A percentile compares a stretch with the other conserved stretches of the same genome.
Evolutionary conservation across 306 rosid genomes (phyloP).

Genomic region (Acmispon strigosus): DNA sequence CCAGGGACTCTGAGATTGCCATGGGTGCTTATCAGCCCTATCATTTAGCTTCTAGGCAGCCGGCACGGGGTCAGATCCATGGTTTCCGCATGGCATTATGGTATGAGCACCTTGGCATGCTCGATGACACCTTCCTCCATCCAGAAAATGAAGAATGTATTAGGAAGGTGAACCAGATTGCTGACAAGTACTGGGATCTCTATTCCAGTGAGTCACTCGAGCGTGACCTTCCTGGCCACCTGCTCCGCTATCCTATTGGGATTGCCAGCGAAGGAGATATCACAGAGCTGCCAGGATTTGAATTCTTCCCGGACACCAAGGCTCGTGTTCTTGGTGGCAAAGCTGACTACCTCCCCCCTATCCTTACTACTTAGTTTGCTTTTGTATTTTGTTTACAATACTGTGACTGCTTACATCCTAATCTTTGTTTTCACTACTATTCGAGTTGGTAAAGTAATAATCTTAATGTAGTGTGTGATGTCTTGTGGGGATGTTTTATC

Average conservation of each 20-base stretch:
- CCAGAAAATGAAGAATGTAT: conserved; percentile 55
- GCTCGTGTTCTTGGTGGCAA: conserved; percentile 60
- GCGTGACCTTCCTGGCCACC: conserved; percentile 68
- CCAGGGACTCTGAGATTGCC: conserved; percentile 68
- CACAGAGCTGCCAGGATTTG: conserved; percentile 53
- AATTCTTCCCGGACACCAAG: conserved; percentile 64
- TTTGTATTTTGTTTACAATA: not conserved
- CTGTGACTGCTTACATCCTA: conserved; percentile 1
- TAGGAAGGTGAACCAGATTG: conserved; percentile 50
- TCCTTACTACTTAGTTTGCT: conserved; percentile 57
- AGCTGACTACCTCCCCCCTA: conserved; percentile 65
- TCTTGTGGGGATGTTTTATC: not conserved
- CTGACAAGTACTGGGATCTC: conserved; percentile 68
- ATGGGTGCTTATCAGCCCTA: conserved; percentile 70
- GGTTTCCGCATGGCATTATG: conserved; percentile 69
- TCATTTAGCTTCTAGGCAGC: conserved; percentile 45
- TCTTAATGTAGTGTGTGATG: conserved; percentile 8
- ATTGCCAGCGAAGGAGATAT: conserved; percentile 42
- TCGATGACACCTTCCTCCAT: conserved; percentile 34
- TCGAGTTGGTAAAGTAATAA: conserved; percentile 11
- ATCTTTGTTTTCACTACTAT: conserved; percentile 4
- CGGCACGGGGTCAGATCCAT: conserved; percentile 61
- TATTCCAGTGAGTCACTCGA: conserved; percentile 50
- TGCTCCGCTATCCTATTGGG: conserved; percentile 57
- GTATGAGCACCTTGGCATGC: conserved; percentile 79